A percentile compares a stretch with the other conserved stretches of the same genome.
Evolutionary conservation across 169 alveolate species (phyloP).

Genomic region (Cryptosporidium bovis): DNA sequence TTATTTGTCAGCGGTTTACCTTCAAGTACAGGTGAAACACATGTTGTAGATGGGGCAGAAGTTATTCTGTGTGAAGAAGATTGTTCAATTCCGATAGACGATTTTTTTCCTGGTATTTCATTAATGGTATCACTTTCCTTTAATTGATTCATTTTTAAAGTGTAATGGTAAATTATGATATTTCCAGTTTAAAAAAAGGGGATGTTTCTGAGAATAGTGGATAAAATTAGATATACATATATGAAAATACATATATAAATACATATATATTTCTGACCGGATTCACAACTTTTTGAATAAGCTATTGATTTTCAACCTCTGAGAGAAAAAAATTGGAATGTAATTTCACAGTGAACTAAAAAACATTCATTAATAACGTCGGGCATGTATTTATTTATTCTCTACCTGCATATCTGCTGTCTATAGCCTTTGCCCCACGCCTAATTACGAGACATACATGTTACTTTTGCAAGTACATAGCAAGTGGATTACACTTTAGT

Average conservation of each 20-base stretch:
- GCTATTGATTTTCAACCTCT: too few relatives aligned
- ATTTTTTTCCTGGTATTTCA: conserved; percentile 1
- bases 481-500: conserved; percentile 74
- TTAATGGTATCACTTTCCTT: neutral
- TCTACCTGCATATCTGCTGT: conserved; percentile 68
- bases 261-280: too few relatives aligned
- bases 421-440: conserved; percentile 64
- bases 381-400: conserved; percentile 25
- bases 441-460: conserved; percentile 75
- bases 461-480: conserved; percentile 71
- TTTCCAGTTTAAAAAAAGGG: too few relatives aligned
- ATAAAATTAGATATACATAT: too few relatives aligned
- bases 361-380: conserved; percentile 37
- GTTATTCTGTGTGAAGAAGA: conserved; percentile 3
- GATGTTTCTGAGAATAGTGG: too few relatives aligned
- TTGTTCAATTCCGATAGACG: conserved; percentile 17
- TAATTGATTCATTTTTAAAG: conserved; percentile 30
- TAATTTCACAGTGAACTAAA: neutral
- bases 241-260: too few relatives aligned
- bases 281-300: too few relatives aligned
- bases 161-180: neutral
- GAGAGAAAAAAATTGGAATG: too few relatives aligned
- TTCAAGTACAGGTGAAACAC: conserved; percentile 66
- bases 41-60: conserved; percentile 56
- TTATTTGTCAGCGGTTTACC: conserved; percentile 38